Percentiles rank a stretch among this genome's conserved stretches.
phyloP scores from a whole-genome alignment of 768 basidiomycete species.

The Lyophyllum shimeji region DNA sequence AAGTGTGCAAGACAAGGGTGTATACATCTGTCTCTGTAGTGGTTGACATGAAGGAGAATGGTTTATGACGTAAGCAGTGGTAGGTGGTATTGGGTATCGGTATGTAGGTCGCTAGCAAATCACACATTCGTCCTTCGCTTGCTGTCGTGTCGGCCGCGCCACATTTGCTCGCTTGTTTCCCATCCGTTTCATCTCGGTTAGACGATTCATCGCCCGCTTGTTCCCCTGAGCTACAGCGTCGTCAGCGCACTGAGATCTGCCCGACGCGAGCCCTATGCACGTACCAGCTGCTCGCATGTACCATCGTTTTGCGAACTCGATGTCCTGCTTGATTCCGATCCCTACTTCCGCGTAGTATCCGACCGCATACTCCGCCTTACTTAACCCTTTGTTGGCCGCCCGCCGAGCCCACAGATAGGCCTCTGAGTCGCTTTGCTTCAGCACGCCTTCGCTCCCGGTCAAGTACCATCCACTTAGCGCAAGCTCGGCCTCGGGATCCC shows the following conservation, averaged over 20 bases:
- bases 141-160: conserved; percentile 86
- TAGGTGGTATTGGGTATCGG: background rate
- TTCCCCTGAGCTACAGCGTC: conserved; percentile 83
- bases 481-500: conserved; percentile 91
- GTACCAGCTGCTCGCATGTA: conserved; percentile 98
- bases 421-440: conserved; percentile 97
- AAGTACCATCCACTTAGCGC: conserved; percentile 98
- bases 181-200: conserved; percentile 93
- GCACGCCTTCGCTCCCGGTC: conserved; percentile 90
- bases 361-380: conserved; percentile 98
- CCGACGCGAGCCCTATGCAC: conserved; percentile 25
- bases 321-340: conserved; percentile 94
- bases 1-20: background rate
- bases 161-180: conserved; percentile 77
- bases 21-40: conserved; percentile 20
- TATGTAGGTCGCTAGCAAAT: conserved; percentile 49
- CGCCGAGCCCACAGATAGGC: conserved; percentile 98
- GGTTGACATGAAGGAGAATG: conserved; percentile 10
- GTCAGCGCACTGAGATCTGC: background rate
- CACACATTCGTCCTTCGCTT: conserved; percentile 93
- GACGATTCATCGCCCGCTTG: conserved; percentile 92
- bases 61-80: conserved; percentile 16
- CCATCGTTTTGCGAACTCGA: conserved; percentile 96
- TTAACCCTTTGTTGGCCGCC: conserved; percentile 94
- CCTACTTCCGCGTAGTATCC: conserved; percentile 98